Percentiles rank a stretch among this genome's conserved stretches.
Conservation (phyloP, 2,329 filamentous ascomycete species). For the Mycocentrospora acerina region DNA sequence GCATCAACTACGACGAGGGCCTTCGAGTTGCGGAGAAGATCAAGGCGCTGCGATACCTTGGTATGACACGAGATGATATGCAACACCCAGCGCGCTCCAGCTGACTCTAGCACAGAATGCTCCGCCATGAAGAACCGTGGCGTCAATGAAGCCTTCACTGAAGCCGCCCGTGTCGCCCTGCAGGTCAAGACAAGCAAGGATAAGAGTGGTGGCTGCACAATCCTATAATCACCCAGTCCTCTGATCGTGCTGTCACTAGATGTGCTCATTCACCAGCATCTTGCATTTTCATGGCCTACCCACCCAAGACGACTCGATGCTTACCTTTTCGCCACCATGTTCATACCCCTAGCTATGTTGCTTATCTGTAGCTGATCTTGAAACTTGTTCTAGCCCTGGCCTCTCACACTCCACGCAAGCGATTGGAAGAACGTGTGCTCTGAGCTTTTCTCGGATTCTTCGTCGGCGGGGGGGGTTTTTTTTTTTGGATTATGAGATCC, state of each 20-base stretch:
- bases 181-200: constrained; percentile 55
- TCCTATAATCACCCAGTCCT: constrained; percentile 26
- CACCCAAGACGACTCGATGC: constrained; percentile 4
- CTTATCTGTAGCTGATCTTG: constrained; percentile 7
- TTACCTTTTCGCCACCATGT: constrained; percentile 5
- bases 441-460: neutral
- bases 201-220: constrained; percentile 45
- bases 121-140: constrained; percentile 97
- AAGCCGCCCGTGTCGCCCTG: constrained; percentile 91
- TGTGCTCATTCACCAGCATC: constrained; percentile 1
- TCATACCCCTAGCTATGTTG: constrained; percentile 14
- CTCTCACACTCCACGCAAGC: neutral
- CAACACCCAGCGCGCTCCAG: neutral
- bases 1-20: constrained; percentile 89
- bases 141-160: constrained; percentile 97
- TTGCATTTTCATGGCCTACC: neutral
- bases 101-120: constrained; percentile 65
- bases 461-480: neutral
- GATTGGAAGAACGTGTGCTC: neutral
- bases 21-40: constrained; percentile 89
- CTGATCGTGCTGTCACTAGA: constrained; percentile 2
- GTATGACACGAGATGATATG: constrained; percentile 44
- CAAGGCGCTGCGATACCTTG: constrained; percentile 87
- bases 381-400: neutral
- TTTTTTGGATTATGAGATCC: too few species aligned